Base-by-base conservation (phyloP, 2,329 filamentous ascomycete genomes). In the Aspergillus puulaauensis region DNA sequence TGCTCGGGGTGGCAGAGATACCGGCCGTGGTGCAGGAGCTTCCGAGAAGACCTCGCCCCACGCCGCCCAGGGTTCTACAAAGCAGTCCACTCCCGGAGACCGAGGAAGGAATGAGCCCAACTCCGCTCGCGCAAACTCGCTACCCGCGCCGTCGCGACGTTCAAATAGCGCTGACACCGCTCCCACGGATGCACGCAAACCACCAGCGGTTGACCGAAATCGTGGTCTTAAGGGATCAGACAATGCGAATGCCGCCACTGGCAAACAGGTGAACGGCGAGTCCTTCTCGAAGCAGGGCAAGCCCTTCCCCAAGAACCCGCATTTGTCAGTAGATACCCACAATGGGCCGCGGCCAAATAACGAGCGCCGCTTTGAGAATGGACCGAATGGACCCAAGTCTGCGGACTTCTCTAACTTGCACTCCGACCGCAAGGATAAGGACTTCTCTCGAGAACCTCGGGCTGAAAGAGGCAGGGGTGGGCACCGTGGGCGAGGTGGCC, bases 1-100 rank as follows among this genome's bases (percentile, higher is more conserved):
- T 53, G 76, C 81, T 55, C 82, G 86, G 69, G 82, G 82, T 65
- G 81, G 84, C 58, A 76, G 83, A 63, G 80, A 82, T 57, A 67
- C 68, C 57, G 72, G 79, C 59, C 81, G 82, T 60, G 68, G 67
- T 24, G 64, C 68, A 44, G 70, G 66, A 49, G 68, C 63, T 55
- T 62, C 65, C 47, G 75, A 78, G 39, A 77, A 76, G 61, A 57
- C 65, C 9, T 31, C 52, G 64, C 64, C 46, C 59, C 70, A 72
- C 53, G 54, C 67, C 9, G 56, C 61, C 8, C 66, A 72, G 44
- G 62, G 61, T 41, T 53, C 67, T 15, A 58, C 66, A 9, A 76
- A 77, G 62, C 70, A 74, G 53, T 49, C 62, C 11, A 47, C 64
- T 27, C 64, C 66, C 48, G 61, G 66, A 57, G 73, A 76, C 17